Base-by-base conservation (phyloP, 1,139 yeast species). In the Ashbya aceris region DNA sequence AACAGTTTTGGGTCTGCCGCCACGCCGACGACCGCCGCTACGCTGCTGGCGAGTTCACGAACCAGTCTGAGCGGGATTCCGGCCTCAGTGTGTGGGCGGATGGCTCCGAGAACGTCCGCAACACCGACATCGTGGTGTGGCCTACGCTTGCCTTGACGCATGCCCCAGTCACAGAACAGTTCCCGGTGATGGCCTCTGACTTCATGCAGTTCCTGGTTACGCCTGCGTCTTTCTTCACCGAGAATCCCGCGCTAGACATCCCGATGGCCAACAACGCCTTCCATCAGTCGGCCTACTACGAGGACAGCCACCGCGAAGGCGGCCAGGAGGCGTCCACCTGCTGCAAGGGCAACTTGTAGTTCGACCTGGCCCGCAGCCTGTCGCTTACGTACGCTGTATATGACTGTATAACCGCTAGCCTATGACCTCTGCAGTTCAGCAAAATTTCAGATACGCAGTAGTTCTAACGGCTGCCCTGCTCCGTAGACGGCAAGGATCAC, bases 161-260 rank as follows among this genome's bases (percentile, higher is more conserved):
- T 62, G 77, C 84, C 57, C 94, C 94, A 53, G 76, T 89, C 58
- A 82, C 82, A 30, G 95, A 85, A 68, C 95, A 85, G 65, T 85
- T 83, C 83, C 95, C 95, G 42, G 93, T 85, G 48, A 85, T 85
- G 95, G 93, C 95, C 35, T 83, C 79, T 45, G 95, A 85, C 68
- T 77, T 77, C 53, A 68, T 75, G 62, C 80, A 74, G 60, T 78
- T 84, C 53, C 73, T 77, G 48, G 71, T 85, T 49, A 71, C 74
- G 41, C 95, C 95, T 41, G 68, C 73, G 56, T 85, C 85, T 49
- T 85, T 85, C 76, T 85, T 83, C 63, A 78, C 78, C 53, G 77
- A 68, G 61, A 84, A 84, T 64, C 95, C 95, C 26, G 89, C 89
- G 33, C 70, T 85, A 61, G 93, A 83, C 58, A 70, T 85, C 40